A percentile compares a stretch with the other conserved stretches of the same genome.
Evolutionary conservation across 2,329 filamentous ascomycete genomes (phyloP).

Genomic region (Thelonectria rubi): DNA sequence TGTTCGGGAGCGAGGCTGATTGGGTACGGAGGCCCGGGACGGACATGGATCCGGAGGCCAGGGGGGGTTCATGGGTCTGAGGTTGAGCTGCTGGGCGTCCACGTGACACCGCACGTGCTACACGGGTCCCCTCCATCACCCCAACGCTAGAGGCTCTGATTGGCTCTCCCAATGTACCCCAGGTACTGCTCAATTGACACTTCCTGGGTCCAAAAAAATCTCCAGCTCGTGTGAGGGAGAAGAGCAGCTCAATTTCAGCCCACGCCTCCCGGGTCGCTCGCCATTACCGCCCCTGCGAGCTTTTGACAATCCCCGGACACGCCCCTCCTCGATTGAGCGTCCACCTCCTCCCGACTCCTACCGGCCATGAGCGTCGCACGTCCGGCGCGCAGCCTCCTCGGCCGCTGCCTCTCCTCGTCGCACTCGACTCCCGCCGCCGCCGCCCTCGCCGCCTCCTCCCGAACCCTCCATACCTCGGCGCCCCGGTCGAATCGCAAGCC

Average conservation of each 20-base stretch:
- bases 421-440: conserved; percentile 31
- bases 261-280: conserved; percentile 20
- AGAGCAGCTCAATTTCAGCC: conserved; percentile 13
- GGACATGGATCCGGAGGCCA: not conserved
- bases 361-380: conserved; percentile 65
- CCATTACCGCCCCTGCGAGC: conserved; percentile 21
- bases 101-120: conserved; percentile 12
- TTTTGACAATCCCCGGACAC: conserved; percentile 8
- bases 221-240: conserved; percentile 44
- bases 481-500: conserved; percentile 57
- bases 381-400: conserved; percentile 62
- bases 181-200: conserved; percentile 40
- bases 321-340: conserved; percentile 13
- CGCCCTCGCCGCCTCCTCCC: conserved; percentile 47
- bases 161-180: conserved; percentile 21
- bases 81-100: not conserved
- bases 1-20: conserved; percentile 26
- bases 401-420: conserved; percentile 56
- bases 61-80: not conserved
- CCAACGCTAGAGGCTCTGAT: conserved; percentile 23
- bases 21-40: conserved; percentile 23
- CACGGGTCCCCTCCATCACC: not conserved
- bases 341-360: conserved; percentile 23
- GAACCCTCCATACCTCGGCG: conserved; percentile 62
- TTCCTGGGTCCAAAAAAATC: conserved; percentile 46